Percentiles rank a stretch among this genome's conserved stretches.
phyloP scores from a whole-genome alignment of 108 stramenopile species.

The Epipyxis sp. region DNA sequence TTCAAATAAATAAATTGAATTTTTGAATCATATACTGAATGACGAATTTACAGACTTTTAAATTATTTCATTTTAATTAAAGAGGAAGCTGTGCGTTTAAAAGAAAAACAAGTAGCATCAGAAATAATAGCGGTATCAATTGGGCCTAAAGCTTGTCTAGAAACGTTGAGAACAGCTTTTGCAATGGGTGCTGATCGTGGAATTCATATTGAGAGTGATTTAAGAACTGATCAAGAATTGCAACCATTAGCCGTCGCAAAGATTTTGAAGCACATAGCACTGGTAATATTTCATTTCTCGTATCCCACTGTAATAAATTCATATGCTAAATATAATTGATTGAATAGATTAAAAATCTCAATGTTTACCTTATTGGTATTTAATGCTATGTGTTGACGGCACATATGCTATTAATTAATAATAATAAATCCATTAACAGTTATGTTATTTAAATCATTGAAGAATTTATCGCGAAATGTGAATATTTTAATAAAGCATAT shows the following conservation, averaged over 20 bases:
- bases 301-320: too few species aligned
- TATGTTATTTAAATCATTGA: too few species aligned
- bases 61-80: constrained; percentile 41
- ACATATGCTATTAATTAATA: too few species aligned
- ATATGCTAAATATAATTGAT: too few species aligned
- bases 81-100: constrained; percentile 95
- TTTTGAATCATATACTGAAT: too few species aligned
- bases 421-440: too few species aligned
- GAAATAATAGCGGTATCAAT: constrained; percentile 87
- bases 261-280: constrained; percentile 37
- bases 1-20: too few species aligned
- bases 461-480: too few species aligned
- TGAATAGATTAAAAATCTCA: constrained; percentile 38
- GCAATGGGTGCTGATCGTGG: constrained; percentile 73
- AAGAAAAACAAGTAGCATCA: constrained; percentile 72
- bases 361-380: too few species aligned
- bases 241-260: constrained; percentile 91
- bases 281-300: constrained; percentile 3
- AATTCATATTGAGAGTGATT: constrained; percentile 86
- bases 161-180: constrained; percentile 81
- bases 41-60: too few species aligned
- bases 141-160: constrained; percentile 93
- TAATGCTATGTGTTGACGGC: too few species aligned
- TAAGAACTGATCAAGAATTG: constrained; percentile 88
- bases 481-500: too few species aligned